These are phyloP conservation scores for Anethum foeniculum DNA, from an alignment of 140 eudicot genomes.

Conservation along the genomic window DNA sequence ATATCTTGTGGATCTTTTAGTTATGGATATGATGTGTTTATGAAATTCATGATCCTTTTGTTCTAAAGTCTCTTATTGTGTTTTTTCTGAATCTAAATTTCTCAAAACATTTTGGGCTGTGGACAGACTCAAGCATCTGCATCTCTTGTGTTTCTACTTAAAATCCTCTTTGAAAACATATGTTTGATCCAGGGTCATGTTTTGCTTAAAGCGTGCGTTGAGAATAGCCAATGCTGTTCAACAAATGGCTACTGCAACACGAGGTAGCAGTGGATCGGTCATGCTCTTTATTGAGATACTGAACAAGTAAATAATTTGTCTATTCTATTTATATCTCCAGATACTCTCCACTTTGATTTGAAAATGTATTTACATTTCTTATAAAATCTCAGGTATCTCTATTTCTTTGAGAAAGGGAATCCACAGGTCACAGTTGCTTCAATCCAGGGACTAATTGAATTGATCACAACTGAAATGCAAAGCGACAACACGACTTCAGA, in stretches of 20 bases:
- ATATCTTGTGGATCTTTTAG: not conserved
- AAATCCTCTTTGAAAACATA: not conserved
- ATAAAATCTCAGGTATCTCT: slow-evolving; percentile 60
- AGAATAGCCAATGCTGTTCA: slow-evolving; percentile 97
- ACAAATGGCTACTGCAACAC: slow-evolving; percentile 88
- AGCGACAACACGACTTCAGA: slow-evolving; percentile 58
- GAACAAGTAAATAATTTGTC: slow-evolving; percentile 58
- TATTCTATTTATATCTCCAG: not conserved
- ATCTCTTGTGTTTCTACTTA: slow-evolving; percentile 6
- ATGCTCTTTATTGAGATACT: slow-evolving; percentile 83
- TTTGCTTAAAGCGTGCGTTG: slow-evolving; percentile 91
- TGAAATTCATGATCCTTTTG: not conserved
- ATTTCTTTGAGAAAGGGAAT: slow-evolving; percentile 94
- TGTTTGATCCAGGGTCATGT: slow-evolving; percentile 63
- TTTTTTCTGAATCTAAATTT: not conserved
- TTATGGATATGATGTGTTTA: not conserved
- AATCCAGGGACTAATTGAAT: slow-evolving; percentile 67
- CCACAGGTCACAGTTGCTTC: slow-evolving; percentile 74
- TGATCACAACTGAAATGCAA: slow-evolving; percentile 79
- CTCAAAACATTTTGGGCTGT: not conserved
- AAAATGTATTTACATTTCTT: not conserved
- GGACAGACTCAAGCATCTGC: not conserved
- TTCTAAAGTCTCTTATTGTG: not conserved
- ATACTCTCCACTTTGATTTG: not conserved
- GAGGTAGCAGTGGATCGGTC: slow-evolving; percentile 93